Conservation (phyloP, 805 yeast genomes). For the Metschnikowia henanensis region DNA sequence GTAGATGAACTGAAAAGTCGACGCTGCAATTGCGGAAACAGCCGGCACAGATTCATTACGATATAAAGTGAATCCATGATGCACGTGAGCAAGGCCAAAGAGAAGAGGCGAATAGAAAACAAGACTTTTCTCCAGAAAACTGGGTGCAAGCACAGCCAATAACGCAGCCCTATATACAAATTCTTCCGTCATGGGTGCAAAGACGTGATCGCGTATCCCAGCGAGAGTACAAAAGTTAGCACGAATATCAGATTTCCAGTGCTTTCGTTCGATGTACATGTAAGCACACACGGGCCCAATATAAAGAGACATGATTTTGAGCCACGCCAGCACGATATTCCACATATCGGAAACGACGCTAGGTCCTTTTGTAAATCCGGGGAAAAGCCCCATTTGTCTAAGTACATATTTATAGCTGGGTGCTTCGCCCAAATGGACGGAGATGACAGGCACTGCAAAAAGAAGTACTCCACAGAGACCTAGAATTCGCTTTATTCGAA, state of each 20-base stretch:
- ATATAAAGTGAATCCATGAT: conserved; percentile 61
- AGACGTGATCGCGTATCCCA: conserved; percentile 55
- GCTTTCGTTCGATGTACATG: conserved; percentile 3
- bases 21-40: conserved; percentile 32
- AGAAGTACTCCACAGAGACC: conserved; percentile 30
- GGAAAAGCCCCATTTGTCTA: conserved; percentile 33
- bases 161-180: conserved; percentile 58
- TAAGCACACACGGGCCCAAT: conserved; percentile 22
- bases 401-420: conserved; percentile 10
- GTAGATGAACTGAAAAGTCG: conserved; percentile 56
- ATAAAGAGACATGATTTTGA: conserved; percentile 18
- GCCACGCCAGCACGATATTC: conserved; percentile 13
- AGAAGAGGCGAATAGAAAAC: conserved; percentile 45
- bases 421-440: conserved; percentile 13
- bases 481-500: conserved; percentile 40
- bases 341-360: conserved; percentile 13
- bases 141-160: conserved; percentile 25
- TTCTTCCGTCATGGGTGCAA: conserved; percentile 84
- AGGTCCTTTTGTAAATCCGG: conserved; percentile 26
- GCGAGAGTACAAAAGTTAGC: conserved; percentile 28
- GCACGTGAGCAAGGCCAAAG: conserved; percentile 79
- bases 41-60: conserved; percentile 21
- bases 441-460: conserved; percentile 27
- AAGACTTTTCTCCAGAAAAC: conserved; percentile 2
- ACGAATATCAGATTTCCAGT: conserved; percentile 18